A percentile compares a stretch with the other conserved stretches of the same genome.
Evolutionary conservation across 495 filamentous ascomycete species (phyloP).

Genomic region (Pyronema omphalodes): DNA sequence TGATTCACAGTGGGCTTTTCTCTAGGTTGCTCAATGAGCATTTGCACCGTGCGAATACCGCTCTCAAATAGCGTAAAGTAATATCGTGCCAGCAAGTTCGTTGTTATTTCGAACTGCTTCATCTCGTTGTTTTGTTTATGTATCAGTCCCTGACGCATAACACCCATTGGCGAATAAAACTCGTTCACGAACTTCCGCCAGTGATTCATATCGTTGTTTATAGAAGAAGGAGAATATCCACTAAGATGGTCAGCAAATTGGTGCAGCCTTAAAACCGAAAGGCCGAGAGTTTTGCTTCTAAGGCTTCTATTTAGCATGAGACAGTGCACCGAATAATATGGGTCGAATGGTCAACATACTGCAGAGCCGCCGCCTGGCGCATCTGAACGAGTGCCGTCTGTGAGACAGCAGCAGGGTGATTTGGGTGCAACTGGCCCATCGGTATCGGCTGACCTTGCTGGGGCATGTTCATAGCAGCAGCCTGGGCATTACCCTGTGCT

Average conservation of each 20-base stretch:
- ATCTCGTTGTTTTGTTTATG: slow-evolving; percentile 28
- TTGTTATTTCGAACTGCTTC: slow-evolving; percentile 48
- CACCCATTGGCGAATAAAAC: slow-evolving; percentile 42
- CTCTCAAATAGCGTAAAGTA: slow-evolving; percentile 47
- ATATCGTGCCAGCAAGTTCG: slow-evolving; percentile 42
- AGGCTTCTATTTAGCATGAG: not conserved
- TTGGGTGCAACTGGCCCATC: slow-evolving; percentile 21
- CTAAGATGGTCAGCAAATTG: slow-evolving; percentile 38
- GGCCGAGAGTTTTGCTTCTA: slow-evolving; percentile 17
- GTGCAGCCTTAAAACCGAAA: slow-evolving; percentile 34
- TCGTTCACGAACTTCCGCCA: slow-evolving; percentile 47
- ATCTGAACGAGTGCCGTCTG: slow-evolving; percentile 11
- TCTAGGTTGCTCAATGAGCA: slow-evolving; percentile 36
- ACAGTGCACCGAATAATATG: not conserved
- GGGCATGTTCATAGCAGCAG: slow-evolving; percentile 20
- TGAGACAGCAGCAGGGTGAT: slow-evolving; percentile 14
- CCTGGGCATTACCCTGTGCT: slow-evolving; percentile 20
- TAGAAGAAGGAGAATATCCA: slow-evolving; percentile 25
- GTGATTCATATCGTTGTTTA: slow-evolving; percentile 32
- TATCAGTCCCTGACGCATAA: slow-evolving; percentile 37
- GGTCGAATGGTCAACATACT: slow-evolving; percentile 3
- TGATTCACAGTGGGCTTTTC: slow-evolving; percentile 33
- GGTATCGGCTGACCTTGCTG: slow-evolving; percentile 19
- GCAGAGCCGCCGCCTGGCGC: slow-evolving; percentile 24
- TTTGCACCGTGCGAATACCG: slow-evolving; percentile 45